phyloP scores from a whole-genome alignment of 2,329 filamentous ascomycete species.

The Ramularia collo-cygni region DNA sequence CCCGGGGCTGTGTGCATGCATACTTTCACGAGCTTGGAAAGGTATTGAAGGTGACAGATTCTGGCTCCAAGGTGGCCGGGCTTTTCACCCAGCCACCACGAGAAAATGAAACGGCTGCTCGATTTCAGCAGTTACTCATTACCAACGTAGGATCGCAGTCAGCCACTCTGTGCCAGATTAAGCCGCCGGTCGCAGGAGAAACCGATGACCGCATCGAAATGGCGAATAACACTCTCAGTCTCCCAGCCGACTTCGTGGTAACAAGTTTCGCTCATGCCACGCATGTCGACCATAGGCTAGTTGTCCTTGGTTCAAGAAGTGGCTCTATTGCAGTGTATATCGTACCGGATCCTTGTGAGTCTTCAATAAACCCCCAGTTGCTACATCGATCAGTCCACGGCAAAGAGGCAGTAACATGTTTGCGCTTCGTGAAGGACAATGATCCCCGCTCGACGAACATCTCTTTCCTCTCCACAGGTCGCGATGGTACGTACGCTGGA shows the following conservation, averaged over 20 bases:
- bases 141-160: constrained; percentile 32
- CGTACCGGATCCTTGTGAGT: neutral
- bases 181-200: neutral
- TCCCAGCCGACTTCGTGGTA: constrained; percentile 43
- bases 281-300: neutral
- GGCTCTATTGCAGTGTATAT: constrained; percentile 45
- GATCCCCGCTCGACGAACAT: constrained; percentile 19
- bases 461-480: constrained; percentile 63
- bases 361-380: constrained; percentile 1
- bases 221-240: constrained; percentile 2
- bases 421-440: constrained; percentile 33
- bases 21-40: constrained; percentile 23
- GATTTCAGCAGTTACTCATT: constrained; percentile 30
- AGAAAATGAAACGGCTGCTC: neutral
- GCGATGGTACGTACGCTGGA: constrained; percentile 70
- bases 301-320: constrained; percentile 48
- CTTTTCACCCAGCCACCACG: constrained; percentile 27
- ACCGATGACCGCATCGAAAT: constrained; percentile 3
- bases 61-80: constrained; percentile 36
- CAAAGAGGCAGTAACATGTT: constrained; percentile 61
- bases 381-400: constrained; percentile 36
- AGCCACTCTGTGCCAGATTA: constrained; percentile 19
- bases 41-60: constrained; percentile 24
- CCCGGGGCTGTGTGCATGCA: constrained; percentile 38
- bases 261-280: constrained; percentile 39